Evolutionary conservation across 139 green algal genomes (phyloP).

Genomic region (Yamagishiella unicocca): DNA sequence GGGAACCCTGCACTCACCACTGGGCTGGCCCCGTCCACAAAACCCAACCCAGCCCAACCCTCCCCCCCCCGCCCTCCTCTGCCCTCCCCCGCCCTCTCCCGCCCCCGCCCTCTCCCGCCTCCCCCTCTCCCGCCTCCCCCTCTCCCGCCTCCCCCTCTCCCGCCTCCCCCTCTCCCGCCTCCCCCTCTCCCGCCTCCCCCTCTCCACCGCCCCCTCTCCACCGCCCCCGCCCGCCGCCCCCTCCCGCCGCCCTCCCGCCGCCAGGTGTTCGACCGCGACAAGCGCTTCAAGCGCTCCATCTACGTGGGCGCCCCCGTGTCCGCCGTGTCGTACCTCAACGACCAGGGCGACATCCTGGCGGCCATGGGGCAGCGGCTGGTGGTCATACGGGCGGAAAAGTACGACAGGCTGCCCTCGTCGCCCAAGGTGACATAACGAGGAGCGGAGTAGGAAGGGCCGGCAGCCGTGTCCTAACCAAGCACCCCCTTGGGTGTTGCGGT

Average conservation of each 20-base stretch:
- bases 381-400: constrained; percentile 5
- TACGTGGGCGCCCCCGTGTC: constrained; percentile 46
- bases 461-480: too few relatives aligned
- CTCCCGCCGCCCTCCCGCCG: not conserved
- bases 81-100: not conserved
- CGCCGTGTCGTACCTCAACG: constrained; percentile 56
- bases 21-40: too few relatives aligned
- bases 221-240: not conserved
- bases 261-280: constrained; percentile 59
- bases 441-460: not conserved
- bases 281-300: constrained; percentile 45
- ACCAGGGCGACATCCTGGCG: constrained; percentile 35
- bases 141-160: too few relatives aligned
- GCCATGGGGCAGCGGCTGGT: constrained; percentile 32
- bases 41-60: not conserved
- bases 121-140: not conserved
- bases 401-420: constrained; percentile 5
- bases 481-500: too few relatives aligned
- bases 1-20: too few relatives aligned
- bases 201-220: too few relatives aligned
- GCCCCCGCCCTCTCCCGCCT: not conserved
- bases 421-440: not conserved
- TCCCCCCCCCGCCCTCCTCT: not conserved
- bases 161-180: too few relatives aligned
- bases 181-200: too few relatives aligned